Percentiles rank a stretch among this genome's conserved stretches.
Evolutionary conservation across 208 protist genomes (phyloP).

Genomic region (Giardia duodenalis): DNA sequence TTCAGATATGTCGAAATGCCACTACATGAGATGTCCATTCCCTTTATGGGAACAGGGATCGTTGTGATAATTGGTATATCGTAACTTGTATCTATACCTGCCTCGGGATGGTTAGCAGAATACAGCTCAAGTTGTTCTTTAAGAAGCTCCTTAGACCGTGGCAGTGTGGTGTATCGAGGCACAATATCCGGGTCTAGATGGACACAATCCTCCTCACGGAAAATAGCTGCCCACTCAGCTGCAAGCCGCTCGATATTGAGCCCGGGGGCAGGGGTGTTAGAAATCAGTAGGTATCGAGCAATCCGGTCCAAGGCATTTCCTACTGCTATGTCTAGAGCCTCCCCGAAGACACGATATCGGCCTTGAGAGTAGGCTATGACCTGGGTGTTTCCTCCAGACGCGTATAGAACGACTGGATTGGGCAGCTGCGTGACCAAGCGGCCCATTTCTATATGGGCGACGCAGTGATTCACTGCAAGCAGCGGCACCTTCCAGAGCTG

Average conservation of each 20-base stretch:
- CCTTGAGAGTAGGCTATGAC: conserved; percentile 75
- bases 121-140: neutral
- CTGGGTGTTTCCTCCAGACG: conserved; percentile 96
- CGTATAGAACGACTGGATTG: conserved; percentile 93
- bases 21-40: conserved; percentile 56
- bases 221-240: conserved; percentile 49
- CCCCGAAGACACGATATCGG: conserved; percentile 94
- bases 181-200: too few relatives aligned
- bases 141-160: neutral
- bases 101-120: neutral
- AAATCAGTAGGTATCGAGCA: conserved; percentile 68
- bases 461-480: conserved; percentile 94
- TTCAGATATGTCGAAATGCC: conserved; percentile 39
- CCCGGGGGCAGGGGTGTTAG: conserved; percentile 92
- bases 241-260: conserved; percentile 96
- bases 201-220: too few relatives aligned
- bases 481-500: conserved; percentile 68
- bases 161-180: neutral
- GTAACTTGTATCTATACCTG: neutral
- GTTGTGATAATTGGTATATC: neutral
- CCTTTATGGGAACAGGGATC: conserved; percentile 47
- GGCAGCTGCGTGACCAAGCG: conserved; percentile 68
- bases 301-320: conserved; percentile 83
- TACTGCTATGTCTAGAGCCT: conserved; percentile 98
- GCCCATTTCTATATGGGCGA: conserved; percentile 99